phyloP scores from a whole-genome alignment of 2,329 filamentous ascomycete species.

The Epichloe hybrida region DNA sequence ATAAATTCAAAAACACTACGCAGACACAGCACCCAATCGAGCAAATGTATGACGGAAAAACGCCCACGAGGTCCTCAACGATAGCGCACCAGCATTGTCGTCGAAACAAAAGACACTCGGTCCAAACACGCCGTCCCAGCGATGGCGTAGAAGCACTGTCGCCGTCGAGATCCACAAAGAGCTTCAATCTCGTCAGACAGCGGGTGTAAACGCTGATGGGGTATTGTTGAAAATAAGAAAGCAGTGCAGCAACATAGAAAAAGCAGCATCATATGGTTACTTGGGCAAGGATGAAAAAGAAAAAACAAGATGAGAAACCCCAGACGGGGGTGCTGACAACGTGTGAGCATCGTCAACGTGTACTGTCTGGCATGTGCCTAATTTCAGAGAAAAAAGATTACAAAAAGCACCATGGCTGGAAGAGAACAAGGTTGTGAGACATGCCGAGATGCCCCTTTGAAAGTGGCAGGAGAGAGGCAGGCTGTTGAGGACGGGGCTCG shows the following conservation, averaged over 20 bases:
- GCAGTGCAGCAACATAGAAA: slow-evolving; percentile 10
- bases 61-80: slow-evolving; percentile 35
- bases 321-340: slow-evolving; percentile 28
- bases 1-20: neutral
- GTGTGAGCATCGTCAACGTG: slow-evolving; percentile 37
- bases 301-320: neutral
- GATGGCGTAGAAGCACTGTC: slow-evolving; percentile 44
- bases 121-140: slow-evolving; percentile 39
- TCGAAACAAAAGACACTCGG: slow-evolving; percentile 23
- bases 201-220: slow-evolving; percentile 32
- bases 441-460: slow-evolving; percentile 5
- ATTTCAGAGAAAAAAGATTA: slow-evolving; percentile 1
- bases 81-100: slow-evolving; percentile 45
- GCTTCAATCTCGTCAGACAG: slow-evolving; percentile 26
- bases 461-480: neutral
- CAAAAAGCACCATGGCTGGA: neutral
- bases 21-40: neutral
- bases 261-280: slow-evolving; percentile 3
- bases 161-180: slow-evolving; percentile 29
- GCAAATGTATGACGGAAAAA: slow-evolving; percentile 12
- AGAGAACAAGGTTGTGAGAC: neutral
- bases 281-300: neutral
- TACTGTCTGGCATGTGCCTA: neutral
- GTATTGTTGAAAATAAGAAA: slow-evolving; percentile 25
- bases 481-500: slow-evolving; percentile 7